These are phyloP conservation scores for Pichia californica DNA, from an alignment of 805 yeast species.

Conservation along the genomic window DNA sequence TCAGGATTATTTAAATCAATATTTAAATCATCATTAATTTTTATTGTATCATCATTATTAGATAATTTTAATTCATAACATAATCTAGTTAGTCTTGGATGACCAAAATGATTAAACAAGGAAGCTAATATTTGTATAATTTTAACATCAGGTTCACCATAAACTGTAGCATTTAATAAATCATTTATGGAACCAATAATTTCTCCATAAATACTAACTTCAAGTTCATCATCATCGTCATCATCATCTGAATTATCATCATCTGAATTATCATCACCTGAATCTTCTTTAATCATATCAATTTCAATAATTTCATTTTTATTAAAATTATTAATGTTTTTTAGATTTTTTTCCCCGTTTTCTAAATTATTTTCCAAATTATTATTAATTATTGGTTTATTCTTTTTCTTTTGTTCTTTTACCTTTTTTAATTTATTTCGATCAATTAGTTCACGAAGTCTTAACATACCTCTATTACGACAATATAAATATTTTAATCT, in stretches of 20 bases:
- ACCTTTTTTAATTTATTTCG: not conserved
- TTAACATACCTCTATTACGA: conserved; percentile 75
- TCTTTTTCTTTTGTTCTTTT: not conserved
- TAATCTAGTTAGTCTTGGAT: conserved; percentile 44
- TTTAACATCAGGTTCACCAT: conserved; percentile 60
- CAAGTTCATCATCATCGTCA: conserved; percentile 12
- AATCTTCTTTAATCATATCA: not conserved
- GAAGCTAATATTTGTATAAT: conserved; percentile 45
- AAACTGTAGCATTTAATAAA: conserved; percentile 55
- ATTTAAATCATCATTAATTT: conserved; percentile 17
- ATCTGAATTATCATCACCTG: not conserved
- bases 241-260: not conserved
- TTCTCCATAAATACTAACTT: conserved; percentile 24
- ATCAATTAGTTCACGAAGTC: conserved; percentile 32
- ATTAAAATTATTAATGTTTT: not conserved
- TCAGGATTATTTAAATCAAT: conserved; percentile 18
- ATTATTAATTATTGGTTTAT: not conserved
- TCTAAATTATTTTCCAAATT: not conserved
- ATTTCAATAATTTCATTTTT: not conserved
- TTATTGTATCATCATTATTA: conserved; percentile 28
- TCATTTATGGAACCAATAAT: conserved; percentile 42
- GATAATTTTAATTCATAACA: conserved; percentile 54
- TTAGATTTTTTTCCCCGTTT: not conserved
- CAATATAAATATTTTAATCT: conserved; percentile 69
- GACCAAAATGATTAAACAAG: conserved; percentile 44